phyloP scores from a whole-genome alignment of 73 alveolate species.

The Tetrahymena thermophila region DNA sequence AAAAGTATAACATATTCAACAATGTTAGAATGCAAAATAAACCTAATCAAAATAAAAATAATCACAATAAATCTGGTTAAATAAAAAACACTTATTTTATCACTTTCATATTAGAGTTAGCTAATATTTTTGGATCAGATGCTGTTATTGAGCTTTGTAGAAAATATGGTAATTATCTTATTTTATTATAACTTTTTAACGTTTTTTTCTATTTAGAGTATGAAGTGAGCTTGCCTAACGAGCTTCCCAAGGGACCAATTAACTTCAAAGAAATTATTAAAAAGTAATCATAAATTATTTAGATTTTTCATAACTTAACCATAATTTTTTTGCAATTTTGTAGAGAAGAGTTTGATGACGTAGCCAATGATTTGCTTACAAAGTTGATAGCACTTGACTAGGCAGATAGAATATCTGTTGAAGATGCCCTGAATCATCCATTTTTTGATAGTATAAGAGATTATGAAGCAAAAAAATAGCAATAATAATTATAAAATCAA shows the following conservation, averaged over 20 bases:
- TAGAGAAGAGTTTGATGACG: slow-evolving; percentile 30
- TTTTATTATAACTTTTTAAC: neutral
- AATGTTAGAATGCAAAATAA: slow-evolving; percentile 43
- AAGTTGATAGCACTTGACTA: slow-evolving; percentile 59
- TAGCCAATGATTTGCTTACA: slow-evolving; percentile 56
- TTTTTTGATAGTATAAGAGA: slow-evolving; percentile 40
- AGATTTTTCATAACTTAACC: neutral
- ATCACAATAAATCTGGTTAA: slow-evolving; percentile 71
- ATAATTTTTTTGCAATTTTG: neutral
- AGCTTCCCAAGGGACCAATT: slow-evolving; percentile 52
- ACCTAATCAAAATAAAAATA: slow-evolving; percentile 14
- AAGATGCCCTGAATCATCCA: slow-evolving; percentile 52
- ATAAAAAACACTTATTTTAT: slow-evolving; percentile 63
- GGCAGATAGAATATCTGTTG: slow-evolving; percentile 53
- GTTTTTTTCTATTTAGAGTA: slow-evolving; percentile 44
- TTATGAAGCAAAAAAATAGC: neutral
- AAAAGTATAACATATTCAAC: slow-evolving; percentile 76
- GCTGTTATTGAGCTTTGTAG: slow-evolving; percentile 50
- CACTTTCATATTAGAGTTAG: slow-evolving; percentile 55
- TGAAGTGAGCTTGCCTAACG: slow-evolving; percentile 61
- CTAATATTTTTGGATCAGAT: slow-evolving; percentile 66
- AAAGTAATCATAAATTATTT: neutral
- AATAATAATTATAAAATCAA: neutral
- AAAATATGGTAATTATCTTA: slow-evolving; percentile 8
- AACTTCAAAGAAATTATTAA: slow-evolving; percentile 57